Conservation (phyloP, 2,329 filamentous ascomycete species). For the Arthrobotrys megalospora region DNA sequence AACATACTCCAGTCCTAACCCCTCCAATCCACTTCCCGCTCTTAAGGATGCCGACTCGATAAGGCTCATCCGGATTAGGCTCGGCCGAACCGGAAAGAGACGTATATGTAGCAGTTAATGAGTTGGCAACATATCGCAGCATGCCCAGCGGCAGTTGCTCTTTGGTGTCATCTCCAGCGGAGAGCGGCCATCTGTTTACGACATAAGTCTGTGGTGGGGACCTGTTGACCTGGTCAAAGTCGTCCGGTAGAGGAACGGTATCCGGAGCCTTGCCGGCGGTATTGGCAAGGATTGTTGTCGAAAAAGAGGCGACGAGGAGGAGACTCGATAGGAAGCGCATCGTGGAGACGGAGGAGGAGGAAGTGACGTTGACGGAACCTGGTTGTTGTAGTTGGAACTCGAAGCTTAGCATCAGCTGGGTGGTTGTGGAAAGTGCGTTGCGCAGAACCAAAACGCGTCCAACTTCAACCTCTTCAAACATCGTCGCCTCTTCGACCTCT, state of each 20-base stretch:
- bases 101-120: constrained; percentile 39
- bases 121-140: constrained; percentile 46
- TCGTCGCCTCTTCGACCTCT: constrained; percentile 32
- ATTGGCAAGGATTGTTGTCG: constrained; percentile 22
- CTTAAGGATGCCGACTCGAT: constrained; percentile 45
- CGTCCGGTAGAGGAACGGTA: constrained; percentile 40
- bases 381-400: constrained; percentile 8
- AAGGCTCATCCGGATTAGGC: constrained; percentile 21
- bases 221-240: constrained; percentile 56
- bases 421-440: constrained; percentile 51
- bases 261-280: constrained; percentile 27
- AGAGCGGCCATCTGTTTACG: constrained; percentile 48
- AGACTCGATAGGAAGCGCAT: constrained; percentile 51
- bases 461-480: constrained; percentile 51
- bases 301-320: constrained; percentile 37
- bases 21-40: constrained; percentile 51
- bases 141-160: constrained; percentile 42
- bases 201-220: constrained; percentile 50
- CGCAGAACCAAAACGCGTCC: constrained; percentile 58
- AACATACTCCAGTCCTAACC: constrained; percentile 44
- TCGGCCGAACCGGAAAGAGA: constrained; percentile 9
- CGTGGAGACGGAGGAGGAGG: constrained; percentile 25
- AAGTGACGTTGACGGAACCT: constrained; percentile 20
- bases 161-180: constrained; percentile 35
- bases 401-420: constrained; percentile 18